Conservation (phyloP, 106 monocot genomes). For the Dioscorea dumetorum region DNA sequence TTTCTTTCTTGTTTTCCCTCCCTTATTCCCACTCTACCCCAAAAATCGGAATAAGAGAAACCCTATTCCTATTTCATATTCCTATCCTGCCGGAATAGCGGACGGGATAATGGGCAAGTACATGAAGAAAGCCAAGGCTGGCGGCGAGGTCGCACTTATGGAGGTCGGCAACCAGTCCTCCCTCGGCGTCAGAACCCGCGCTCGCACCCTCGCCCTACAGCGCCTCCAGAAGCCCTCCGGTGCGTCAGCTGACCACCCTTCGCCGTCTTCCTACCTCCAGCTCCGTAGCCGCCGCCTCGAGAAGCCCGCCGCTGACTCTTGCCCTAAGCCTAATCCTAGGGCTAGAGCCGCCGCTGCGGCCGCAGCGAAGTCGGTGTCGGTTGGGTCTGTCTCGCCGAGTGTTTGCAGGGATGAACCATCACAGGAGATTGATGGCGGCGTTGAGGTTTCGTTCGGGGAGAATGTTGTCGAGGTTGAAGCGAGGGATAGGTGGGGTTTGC, state of each 20-base stretch:
- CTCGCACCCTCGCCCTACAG: conserved; percentile 48
- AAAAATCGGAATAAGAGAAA: not conserved
- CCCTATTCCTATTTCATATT: not conserved
- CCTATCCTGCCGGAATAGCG: too few relatives aligned
- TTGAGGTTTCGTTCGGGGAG: conserved; percentile 46
- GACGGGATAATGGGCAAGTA: conserved; percentile 45
- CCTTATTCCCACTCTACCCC: not conserved
- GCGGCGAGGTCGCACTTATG: conserved; percentile 40
- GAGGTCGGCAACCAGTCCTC: conserved; percentile 31
- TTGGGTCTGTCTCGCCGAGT: conserved; percentile 1
- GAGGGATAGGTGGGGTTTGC: conserved; percentile 28
- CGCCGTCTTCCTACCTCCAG: conserved; percentile 32
- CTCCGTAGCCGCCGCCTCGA: conserved; percentile 71
- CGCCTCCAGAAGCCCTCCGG: conserved; percentile 15
- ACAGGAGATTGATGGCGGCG: conserved; percentile 7
- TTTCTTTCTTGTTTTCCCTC: not conserved
- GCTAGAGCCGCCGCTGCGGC: not conserved
- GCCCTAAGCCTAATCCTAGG: conserved; percentile 3
- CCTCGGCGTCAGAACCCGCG: conserved; percentile 45
- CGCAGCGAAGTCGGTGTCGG: not conserved
- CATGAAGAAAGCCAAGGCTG: conserved; percentile 36
- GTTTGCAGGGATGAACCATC: not conserved
- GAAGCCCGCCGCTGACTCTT: conserved; percentile 23
- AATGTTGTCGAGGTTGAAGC: conserved; percentile 27
- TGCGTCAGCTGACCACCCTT: not conserved